Base-by-base conservation (phyloP, 176 grass and related monocot genomes). In the Triticum dicoccoides region DNA sequence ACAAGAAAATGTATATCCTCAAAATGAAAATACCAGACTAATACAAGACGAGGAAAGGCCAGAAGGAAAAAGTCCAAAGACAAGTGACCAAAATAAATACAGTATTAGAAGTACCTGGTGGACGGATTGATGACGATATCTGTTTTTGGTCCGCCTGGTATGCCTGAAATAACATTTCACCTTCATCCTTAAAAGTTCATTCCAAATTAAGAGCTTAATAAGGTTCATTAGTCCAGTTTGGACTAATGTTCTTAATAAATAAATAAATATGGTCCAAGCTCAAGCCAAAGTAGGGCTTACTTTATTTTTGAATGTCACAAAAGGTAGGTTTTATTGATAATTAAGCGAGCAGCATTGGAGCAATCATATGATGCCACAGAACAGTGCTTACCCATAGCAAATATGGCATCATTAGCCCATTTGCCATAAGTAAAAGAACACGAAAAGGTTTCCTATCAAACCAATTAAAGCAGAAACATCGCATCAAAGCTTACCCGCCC, bases 101-200 rank as follows among this genome's bases (percentile, higher is more conserved):
- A 51, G 29, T 15, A 85, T 81, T 49, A 78, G 39, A 77, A 74
- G 69, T 91, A 97, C 92, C 92, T 90, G 89, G 69, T 33, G 25
- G 78, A 89, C 73, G 91, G 80, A 54, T 89, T 47, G 68, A 91
- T 38, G 73, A 80, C 69, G 56, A 12, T 79, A 69, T 76, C 90
- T 86, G 86, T 58, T 86, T 87, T 80, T 98, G 93, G 78, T 90
- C 84, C 15, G 71, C 89, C 33, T 82, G 80, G 71, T 61, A 83
- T 80, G 82, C 69, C 95, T 98, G 88, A 82, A 79, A 90, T 83
- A 82, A 86, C n/a, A 64, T 63, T 70, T 42, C 56, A 85, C 23
- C 11, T 11, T 71, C 69, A 88, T 88, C 8, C 18, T 63, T 77
- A 75, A 67, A 69, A 62, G 38, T 76, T 80, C 38, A 69, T 76